Percentiles rank a stretch among this genome's conserved stretches.
These are phyloP conservation scores for Cornus suecica DNA, from an alignment of 148 eudicot genomes.

Conservation along the genomic window DNA sequence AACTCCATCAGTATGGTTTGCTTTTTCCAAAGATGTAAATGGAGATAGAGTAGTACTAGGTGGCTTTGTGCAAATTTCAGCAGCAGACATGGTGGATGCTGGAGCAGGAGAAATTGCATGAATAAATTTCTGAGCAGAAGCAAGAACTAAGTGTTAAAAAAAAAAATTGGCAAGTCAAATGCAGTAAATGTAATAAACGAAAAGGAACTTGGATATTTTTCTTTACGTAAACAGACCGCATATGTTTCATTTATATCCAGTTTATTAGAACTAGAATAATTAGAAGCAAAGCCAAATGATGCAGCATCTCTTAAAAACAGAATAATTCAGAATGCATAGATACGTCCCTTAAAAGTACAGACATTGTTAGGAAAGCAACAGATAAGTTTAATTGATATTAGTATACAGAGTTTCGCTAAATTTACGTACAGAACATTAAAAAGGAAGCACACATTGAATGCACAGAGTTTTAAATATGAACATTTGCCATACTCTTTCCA, in stretches of 20 bases:
- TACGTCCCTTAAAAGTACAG: neutral
- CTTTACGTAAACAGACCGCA: neutral
- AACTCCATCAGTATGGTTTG: constrained; percentile 31
- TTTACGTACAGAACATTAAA: neutral
- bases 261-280: neutral
- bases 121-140: constrained; percentile 70
- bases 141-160: constrained; percentile 17
- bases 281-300: constrained; percentile 3
- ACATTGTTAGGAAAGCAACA: constrained; percentile 1
- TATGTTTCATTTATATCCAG: neutral
- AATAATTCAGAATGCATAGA: neutral
- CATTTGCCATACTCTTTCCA: neutral
- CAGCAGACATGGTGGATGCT: constrained; percentile 73
- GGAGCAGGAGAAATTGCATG: constrained; percentile 98
- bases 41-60: constrained; percentile 74
- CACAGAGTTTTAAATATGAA: neutral
- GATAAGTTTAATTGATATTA: constrained; percentile 1
- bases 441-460: neutral
- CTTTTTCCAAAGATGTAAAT: constrained; percentile 33
- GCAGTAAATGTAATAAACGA: neutral
- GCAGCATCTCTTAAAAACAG: neutral
- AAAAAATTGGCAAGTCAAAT: constrained; percentile 12
- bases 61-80: constrained; percentile 66
- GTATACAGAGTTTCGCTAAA: no score
- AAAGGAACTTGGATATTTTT: neutral